A percentile compares a stretch with the other conserved stretches of the same genome.
These are phyloP conservation scores for Phyllosticta capitalensis DNA, from an alignment of 2,329 filamentous ascomycete genomes.

Conservation along the genomic window DNA sequence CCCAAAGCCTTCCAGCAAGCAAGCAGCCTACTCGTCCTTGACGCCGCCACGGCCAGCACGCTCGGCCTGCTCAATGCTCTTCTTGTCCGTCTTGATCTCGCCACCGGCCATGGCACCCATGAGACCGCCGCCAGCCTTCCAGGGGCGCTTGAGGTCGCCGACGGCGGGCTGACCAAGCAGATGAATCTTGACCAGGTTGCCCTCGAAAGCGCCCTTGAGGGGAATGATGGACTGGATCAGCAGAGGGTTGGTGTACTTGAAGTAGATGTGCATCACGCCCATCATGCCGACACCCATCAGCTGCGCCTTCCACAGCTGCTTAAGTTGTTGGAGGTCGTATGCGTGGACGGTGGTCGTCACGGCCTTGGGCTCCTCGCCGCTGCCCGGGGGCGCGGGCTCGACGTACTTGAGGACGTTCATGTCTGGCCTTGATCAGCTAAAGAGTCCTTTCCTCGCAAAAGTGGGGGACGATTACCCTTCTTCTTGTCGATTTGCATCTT, in stretches of 20 bases:
- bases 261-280: slow-evolving; percentile 96
- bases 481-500: slow-evolving; percentile 84
- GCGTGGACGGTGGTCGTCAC: slow-evolving; percentile 94
- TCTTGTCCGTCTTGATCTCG: slow-evolving; percentile 73
- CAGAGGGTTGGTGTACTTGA: slow-evolving; percentile 99
- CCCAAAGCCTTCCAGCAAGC: neutral
- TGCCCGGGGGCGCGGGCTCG: slow-evolving; percentile 88
- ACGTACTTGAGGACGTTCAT: slow-evolving; percentile 98
- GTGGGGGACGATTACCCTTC: slow-evolving; percentile 60
- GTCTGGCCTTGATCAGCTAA: slow-evolving; percentile 46
- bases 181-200: slow-evolving; percentile 94
- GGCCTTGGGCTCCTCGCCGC: slow-evolving; percentile 85
- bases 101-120: slow-evolving; percentile 67
- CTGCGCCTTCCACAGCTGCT: slow-evolving; percentile 77
- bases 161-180: slow-evolving; percentile 75
- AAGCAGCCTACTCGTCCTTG: slow-evolving; percentile 40
- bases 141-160: slow-evolving; percentile 89
- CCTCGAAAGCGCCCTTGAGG: slow-evolving; percentile 88
- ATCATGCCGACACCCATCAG: slow-evolving; percentile 98
- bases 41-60: slow-evolving; percentile 40
- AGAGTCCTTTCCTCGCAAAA: neutral
- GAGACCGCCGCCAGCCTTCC: slow-evolving; percentile 77
- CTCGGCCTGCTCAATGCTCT: slow-evolving; percentile 46
- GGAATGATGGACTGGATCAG: slow-evolving; percentile 98
- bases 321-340: slow-evolving; percentile 83